Conservation (phyloP, 176 grass and related monocot species). For the Pharus latifolius region DNA sequence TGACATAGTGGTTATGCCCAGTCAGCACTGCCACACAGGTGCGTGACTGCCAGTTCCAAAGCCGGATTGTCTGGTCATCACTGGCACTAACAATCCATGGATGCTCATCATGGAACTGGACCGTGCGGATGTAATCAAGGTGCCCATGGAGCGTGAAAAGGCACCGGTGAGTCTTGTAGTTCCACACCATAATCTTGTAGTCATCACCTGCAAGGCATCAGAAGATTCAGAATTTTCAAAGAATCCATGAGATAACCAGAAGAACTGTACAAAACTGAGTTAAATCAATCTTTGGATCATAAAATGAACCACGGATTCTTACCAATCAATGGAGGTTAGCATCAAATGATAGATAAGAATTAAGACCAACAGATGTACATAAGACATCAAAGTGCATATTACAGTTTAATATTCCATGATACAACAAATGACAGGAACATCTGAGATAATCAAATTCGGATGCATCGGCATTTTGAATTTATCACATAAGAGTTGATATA, state of each 20-base stretch:
- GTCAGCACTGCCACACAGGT: constrained; percentile 66
- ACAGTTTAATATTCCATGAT: too few species aligned
- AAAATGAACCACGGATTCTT: background rate
- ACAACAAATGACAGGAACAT: too few species aligned
- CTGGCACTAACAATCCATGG: constrained; percentile 75
- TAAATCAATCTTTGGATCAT: background rate
- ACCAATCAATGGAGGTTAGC: background rate
- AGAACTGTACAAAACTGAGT: background rate
- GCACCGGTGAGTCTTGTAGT: constrained; percentile 90
- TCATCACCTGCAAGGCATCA: constrained; percentile 59
- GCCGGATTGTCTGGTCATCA: constrained; percentile 76
- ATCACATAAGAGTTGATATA: too few species aligned
- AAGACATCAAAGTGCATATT: too few species aligned
- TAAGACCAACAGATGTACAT: constrained; percentile 28
- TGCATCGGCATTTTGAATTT: too few species aligned
- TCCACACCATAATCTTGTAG: constrained; percentile 97
- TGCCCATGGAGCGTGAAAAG: constrained; percentile 87
- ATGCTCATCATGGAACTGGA: constrained; percentile 75
- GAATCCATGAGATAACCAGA: background rate
- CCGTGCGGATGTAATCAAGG: constrained; percentile 84
- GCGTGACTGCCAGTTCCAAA: constrained; percentile 84
- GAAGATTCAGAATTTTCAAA: constrained; percentile 1
- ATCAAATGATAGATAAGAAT: background rate
- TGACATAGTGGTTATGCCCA: constrained; percentile 84
- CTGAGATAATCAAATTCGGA: too few species aligned